Evolutionary conservation across 108 stramenopile genomes (phyloP), one percentile per base, ranked within the genome.

Genomic region (Stephanodiscus minutulus): DNA sequence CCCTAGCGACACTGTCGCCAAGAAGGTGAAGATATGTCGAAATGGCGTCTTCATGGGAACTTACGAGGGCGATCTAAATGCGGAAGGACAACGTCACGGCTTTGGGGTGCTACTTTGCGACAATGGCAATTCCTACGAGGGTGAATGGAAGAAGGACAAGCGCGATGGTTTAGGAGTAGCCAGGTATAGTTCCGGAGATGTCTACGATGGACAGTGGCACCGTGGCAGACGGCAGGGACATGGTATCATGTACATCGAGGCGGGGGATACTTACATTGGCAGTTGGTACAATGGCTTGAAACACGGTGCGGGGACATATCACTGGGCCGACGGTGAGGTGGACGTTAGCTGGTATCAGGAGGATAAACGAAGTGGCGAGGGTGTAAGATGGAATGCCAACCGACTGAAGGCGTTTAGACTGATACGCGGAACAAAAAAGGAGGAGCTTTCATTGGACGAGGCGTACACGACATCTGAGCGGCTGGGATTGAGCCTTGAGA

Each of bases 31-130:
- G 55, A 81, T 81, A 20, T 81, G 80, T 43, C 50, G 80, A 17
- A 81, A 81, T 55, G 80, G 80, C 35, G 73, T 81, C 37, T 74
- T 81, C 64, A 81, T 81, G 80, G 80, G 80, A 20, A 81, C 80
- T 22, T 81, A 81, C 54, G 80, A 81, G 62, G 80, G 80, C 7
- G 80, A 81, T 31, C 80, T 81, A 8, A 81, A 81, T 50, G 27
- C 55, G 11, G 56, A 74, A 22, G 80, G 80, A 25, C 80, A 81
- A 36, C 73, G 80, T 4, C 69, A 74, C 60, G 80, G 80, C 18
- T 74, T 70, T 54, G 80, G 80, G 17, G 69, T 81, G 20, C 55
- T 81, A 49, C 69, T 81, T 17, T 81, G 80, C 47, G 73, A 81
- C 68, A 81, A 81, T 66, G 80, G 80, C 7, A 81, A 81, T 56